phyloP scores from a whole-genome alignment of 352 stramenopile species.

The Phytopythium ostracodes region DNA sequence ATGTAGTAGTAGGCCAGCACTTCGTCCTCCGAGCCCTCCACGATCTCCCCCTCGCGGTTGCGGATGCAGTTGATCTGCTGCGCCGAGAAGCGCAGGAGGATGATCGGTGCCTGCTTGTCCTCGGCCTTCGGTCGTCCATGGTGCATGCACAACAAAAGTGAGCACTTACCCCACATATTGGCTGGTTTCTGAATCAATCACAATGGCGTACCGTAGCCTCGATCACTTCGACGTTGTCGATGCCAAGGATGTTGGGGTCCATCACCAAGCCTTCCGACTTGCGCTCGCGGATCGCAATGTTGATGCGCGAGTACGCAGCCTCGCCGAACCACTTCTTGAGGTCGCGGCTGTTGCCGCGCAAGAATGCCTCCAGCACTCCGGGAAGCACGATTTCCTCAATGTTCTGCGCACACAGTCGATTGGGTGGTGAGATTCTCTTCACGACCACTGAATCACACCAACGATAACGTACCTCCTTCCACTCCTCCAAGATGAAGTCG shows the following conservation, averaged over 20 bases:
- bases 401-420: constrained; percentile 31
- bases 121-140: constrained; percentile 45
- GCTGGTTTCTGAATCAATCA: neutral
- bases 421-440: neutral
- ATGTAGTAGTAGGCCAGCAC: constrained; percentile 98
- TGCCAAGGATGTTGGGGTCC: constrained; percentile 95
- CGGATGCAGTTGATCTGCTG: constrained; percentile 99
- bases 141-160: constrained; percentile 6
- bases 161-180: constrained; percentile 7
- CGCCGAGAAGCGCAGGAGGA: constrained; percentile 96
- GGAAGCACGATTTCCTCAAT: constrained; percentile 93
- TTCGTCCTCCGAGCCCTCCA: constrained; percentile 96
- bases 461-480: constrained; percentile 67
- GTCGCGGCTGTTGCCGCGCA: constrained; percentile 93
- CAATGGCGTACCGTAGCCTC: constrained; percentile 70
- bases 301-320: constrained; percentile 93
- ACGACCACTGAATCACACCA: neutral
- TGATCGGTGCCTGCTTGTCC: constrained; percentile 91
- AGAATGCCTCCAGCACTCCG: constrained; percentile 93
- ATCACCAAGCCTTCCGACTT: constrained; percentile 93
- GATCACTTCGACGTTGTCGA: constrained; percentile 97
- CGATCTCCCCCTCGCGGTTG: constrained; percentile 95
- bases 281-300: constrained; percentile 91
- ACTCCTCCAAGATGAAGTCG: constrained; percentile 96
- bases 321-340: constrained; percentile 96